A percentile compares a stretch with the other conserved stretches of the same genome.
Evolutionary conservation across 2,329 filamentous ascomycete species (phyloP).

Genomic region (Trematosphaeria pertusa): DNA sequence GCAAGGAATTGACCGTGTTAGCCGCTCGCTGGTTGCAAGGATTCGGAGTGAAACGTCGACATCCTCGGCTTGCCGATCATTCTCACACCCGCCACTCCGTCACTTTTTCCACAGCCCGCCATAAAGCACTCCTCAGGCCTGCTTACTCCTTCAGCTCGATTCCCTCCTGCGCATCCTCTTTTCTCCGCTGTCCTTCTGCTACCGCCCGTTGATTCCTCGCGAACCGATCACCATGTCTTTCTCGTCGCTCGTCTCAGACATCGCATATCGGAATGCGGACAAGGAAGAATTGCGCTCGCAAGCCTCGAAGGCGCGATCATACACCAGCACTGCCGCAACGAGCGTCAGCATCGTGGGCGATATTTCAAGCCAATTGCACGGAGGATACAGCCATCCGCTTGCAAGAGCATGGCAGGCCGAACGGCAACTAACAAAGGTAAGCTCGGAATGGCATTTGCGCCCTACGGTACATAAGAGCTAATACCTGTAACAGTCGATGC

Average conservation of each 20-base stretch:
- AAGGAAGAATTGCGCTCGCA: conserved; percentile 54
- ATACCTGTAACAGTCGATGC: conserved; percentile 75
- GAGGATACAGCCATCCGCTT: conserved; percentile 60
- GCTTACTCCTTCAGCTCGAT: conserved; percentile 3
- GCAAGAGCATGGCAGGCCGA: conserved; percentile 61
- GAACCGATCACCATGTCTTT: conserved; percentile 53
- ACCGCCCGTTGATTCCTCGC: too few relatives aligned
- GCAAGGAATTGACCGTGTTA: neutral
- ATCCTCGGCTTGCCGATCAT: conserved; percentile 10
- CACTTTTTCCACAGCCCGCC: neutral
- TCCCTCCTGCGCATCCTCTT: too few relatives aligned
- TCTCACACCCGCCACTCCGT: conserved; percentile 7
- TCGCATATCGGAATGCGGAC: conserved; percentile 56
- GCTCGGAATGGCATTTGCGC: conserved; percentile 11
- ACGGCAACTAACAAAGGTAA: conserved; percentile 59
- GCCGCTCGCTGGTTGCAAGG: neutral
- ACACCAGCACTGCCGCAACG: conserved; percentile 60
- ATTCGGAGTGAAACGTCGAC: conserved; percentile 8
- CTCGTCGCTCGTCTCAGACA: conserved; percentile 60
- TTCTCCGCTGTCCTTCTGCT: too few relatives aligned
- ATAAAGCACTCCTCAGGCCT: conserved; percentile 3
- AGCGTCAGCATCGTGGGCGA: conserved; percentile 61
- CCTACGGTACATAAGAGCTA: conserved; percentile 16
- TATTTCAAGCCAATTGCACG: conserved; percentile 60
- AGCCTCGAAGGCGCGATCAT: conserved; percentile 56